phyloP scores from a whole-genome alignment of 768 basidiomycete genomes.

The Pisolithus marmoratus region DNA sequence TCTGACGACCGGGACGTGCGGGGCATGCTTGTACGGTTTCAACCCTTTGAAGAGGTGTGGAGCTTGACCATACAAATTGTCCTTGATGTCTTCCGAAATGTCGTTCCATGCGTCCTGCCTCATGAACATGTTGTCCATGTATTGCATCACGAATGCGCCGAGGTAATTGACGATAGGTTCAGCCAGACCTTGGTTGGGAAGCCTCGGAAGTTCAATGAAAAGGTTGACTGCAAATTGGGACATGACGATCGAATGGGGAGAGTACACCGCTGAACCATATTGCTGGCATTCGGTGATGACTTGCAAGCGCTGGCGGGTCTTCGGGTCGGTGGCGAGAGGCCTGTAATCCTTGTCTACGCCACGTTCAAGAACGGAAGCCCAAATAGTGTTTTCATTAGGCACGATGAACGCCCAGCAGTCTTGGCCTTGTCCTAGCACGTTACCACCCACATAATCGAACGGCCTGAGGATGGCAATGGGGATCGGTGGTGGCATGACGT shows the following conservation, averaged over 20 bases:
- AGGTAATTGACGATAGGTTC: constrained; percentile 14
- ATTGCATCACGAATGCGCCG: constrained; percentile 19
- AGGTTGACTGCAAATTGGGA: constrained; percentile 22
- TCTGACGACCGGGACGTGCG: constrained; percentile 6
- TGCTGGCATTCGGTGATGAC: background rate
- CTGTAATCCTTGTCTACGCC: constrained; percentile 9
- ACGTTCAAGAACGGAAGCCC: constrained; percentile 6
- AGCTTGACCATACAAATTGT: constrained; percentile 1
- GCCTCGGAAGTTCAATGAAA: constrained; percentile 10
- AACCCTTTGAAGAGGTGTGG: background rate
- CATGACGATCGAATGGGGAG: constrained; percentile 11
- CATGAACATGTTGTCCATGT: background rate
- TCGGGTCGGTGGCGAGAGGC: constrained; percentile 1
- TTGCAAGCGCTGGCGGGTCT: background rate
- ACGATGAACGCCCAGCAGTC: constrained; percentile 6
- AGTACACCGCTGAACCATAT: constrained; percentile 6
- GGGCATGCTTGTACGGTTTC: background rate
- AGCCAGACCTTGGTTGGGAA: background rate
- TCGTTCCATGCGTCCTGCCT: background rate
- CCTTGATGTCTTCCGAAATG: constrained; percentile 5
- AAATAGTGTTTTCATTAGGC: constrained; percentile 11
- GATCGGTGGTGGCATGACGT: constrained; percentile 14
- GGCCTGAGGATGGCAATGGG: constrained; percentile 16
- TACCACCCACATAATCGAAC: constrained; percentile 10
- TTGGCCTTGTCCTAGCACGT: background rate